Percentiles rank a stretch among this genome's conserved stretches.
phyloP scores from a whole-genome alignment of 2,329 filamentous ascomycete genomes.

The Teratosphaeria nubilosa region DNA sequence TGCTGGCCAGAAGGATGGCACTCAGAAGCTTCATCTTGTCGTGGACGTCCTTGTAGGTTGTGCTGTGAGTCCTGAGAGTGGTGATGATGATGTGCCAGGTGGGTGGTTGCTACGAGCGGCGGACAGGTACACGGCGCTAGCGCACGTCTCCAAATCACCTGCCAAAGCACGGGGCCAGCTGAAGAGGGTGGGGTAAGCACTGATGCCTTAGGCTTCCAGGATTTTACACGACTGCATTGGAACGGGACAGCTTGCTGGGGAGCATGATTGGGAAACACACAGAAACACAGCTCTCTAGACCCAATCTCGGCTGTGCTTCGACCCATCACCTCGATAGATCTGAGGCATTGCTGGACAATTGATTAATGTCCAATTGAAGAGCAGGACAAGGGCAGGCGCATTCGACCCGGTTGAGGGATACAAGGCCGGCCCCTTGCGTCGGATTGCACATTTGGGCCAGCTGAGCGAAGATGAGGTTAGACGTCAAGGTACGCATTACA shows the following conservation, averaged over 20 bases:
- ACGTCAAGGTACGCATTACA: slow-evolving; percentile 43
- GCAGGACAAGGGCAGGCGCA: not conserved
- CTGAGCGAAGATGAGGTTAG: slow-evolving; percentile 42
- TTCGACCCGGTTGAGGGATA: slow-evolving; percentile 5
- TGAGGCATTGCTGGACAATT: not conserved
- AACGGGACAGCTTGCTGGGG: not conserved
- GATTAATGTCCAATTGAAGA: not conserved
- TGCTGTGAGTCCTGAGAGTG: not conserved
- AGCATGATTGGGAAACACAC: not conserved
- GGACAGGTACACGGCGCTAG: not conserved
- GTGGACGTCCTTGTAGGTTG: not conserved
- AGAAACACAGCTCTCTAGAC: not conserved
- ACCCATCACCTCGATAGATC: not conserved
- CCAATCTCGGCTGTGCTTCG: not conserved
- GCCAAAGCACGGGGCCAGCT: not conserved
- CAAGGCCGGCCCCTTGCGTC: slow-evolving; percentile 20
- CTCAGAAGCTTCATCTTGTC: slow-evolving; percentile 23
- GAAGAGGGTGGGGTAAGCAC: not conserved
- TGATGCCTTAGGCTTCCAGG: not conserved
- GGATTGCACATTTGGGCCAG: slow-evolving; percentile 7
- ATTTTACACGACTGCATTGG: not conserved
- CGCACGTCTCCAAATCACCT: not conserved
- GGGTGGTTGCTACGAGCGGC: not conserved
- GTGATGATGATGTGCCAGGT: not conserved
- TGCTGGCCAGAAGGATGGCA: slow-evolving; percentile 19